Evolutionary conservation across 768 basidiomycete species (phyloP).

Genomic region (Leucogyrophana mollusca): DNA sequence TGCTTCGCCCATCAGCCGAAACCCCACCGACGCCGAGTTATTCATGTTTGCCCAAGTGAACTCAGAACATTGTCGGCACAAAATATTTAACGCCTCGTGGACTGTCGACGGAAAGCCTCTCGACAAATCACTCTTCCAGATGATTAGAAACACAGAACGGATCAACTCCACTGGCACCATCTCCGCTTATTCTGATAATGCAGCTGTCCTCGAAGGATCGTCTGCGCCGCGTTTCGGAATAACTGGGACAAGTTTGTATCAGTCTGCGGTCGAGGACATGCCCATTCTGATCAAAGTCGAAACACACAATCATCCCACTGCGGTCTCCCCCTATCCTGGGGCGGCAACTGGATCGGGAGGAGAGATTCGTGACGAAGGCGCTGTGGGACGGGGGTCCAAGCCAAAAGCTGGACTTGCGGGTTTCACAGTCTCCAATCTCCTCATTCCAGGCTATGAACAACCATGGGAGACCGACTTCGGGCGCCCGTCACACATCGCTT

Average conservation of each 20-base stretch:
- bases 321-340: conserved; percentile 97
- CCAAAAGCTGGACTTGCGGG: conserved; percentile 95
- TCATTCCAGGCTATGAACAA: conserved; percentile 87
- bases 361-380: conserved; percentile 97
- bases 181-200: conserved; percentile 97
- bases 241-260: conserved; percentile 45
- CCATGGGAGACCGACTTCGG: conserved; percentile 98
- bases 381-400: conserved; percentile 91
- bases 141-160: conserved; percentile 96
- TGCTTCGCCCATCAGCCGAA: conserved; percentile 61
- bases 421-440: conserved; percentile 91
- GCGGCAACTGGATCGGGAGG: conserved; percentile 98
- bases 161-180: conserved; percentile 75
- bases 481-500: conserved; percentile 86
- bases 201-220: conserved; percentile 83
- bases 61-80: conserved; percentile 99
- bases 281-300: conserved; percentile 96
- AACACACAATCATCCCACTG: conserved; percentile 99
- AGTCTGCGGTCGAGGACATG: conserved; percentile 62
- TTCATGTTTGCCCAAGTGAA: conserved; percentile 99
- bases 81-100: conserved; percentile 99
- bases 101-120: conserved; percentile 70
- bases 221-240: conserved; percentile 73
- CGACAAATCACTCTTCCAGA: conserved; percentile 83
- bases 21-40: conserved; percentile 95